These are phyloP conservation scores for Waitea zeae DNA, from an alignment of 1,284 basidiomycete species.

Conservation along the genomic window DNA sequence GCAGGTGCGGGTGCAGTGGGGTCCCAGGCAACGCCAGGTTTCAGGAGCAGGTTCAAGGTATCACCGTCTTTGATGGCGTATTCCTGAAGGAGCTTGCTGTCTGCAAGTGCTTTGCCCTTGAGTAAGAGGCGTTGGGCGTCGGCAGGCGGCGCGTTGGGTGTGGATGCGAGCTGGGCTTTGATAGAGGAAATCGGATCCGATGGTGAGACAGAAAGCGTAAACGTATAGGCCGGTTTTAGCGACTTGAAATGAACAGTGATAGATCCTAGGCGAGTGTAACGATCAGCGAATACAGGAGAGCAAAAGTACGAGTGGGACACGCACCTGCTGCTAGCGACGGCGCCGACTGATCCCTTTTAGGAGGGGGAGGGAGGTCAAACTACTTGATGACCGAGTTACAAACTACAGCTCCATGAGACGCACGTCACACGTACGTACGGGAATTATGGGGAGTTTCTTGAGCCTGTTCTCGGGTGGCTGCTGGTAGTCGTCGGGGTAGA, in stretches of 20 bases:
- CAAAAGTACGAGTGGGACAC: neutral
- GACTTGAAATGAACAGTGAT: slow-evolving; percentile 75
- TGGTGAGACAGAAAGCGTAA: slow-evolving; percentile 50
- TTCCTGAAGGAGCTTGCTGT: slow-evolving; percentile 75
- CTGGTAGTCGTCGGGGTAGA: slow-evolving; percentile 60
- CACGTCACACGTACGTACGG: slow-evolving; percentile 25
- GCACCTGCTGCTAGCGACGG: slow-evolving; percentile 18
- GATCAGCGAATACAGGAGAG: slow-evolving; percentile 1
- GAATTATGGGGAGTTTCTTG: slow-evolving; percentile 56
- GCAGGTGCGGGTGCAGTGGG: slow-evolving; percentile 7
- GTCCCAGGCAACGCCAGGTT: slow-evolving; percentile 57
- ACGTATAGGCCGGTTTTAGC: slow-evolving; percentile 67
- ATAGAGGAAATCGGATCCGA: slow-evolving; percentile 68
- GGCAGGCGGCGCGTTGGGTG: slow-evolving; percentile 48
- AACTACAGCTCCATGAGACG: too few species aligned
- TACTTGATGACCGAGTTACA: too few species aligned
- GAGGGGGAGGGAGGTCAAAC: slow-evolving; percentile 41
- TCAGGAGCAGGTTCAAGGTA: slow-evolving; percentile 71
- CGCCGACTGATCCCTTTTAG: slow-evolving; percentile 23
- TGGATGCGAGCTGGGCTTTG: slow-evolving; percentile 52
- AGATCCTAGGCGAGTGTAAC: slow-evolving; percentile 19
- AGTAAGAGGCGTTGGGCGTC: slow-evolving; percentile 70
- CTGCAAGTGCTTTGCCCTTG: slow-evolving; percentile 83
- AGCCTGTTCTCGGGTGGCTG: slow-evolving; percentile 56
- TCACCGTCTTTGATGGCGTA: slow-evolving; percentile 70